phyloP scores from a whole-genome alignment of 139 green algal species.

The Tetraselmis striata region DNA sequence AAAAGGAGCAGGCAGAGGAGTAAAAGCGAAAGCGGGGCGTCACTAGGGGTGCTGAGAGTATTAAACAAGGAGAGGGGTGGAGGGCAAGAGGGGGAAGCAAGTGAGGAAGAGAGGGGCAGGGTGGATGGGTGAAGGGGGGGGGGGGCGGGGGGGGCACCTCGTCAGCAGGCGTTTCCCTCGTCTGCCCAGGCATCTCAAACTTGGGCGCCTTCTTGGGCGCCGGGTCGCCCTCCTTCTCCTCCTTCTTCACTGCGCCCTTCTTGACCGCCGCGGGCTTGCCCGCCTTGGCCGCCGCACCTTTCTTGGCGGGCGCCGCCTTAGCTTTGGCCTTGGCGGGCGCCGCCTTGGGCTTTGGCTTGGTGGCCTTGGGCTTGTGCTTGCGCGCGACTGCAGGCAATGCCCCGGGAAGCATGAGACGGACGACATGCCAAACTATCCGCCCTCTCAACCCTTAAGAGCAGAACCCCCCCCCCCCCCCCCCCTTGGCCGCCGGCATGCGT shows the following conservation, averaged over 20 bases:
- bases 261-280: neutral
- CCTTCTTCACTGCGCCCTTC: neutral
- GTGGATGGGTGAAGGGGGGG: no score
- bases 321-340: neutral
- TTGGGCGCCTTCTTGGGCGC: neutral
- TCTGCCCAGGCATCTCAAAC: neutral
- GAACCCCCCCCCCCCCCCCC: neutral
- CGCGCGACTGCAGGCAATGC: no score
- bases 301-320: neutral
- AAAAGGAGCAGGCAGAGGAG: no score
- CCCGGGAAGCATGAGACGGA: no score
- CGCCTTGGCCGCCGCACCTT: neutral
- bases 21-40: no score
- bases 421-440: no score
- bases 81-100: no score
- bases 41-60: no score
- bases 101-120: no score
- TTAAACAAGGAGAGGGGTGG: no score
- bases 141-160: no score
- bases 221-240: neutral
- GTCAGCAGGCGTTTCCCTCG: neutral
- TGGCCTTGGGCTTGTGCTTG: no score
- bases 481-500: neutral
- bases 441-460: neutral
- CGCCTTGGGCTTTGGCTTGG: neutral